Percentiles rank a stretch among this genome's conserved stretches.
These are phyloP conservation scores for Fusarium abutilonis DNA, from an alignment of 2,329 filamentous ascomycete genomes.

Conservation along the genomic window DNA sequence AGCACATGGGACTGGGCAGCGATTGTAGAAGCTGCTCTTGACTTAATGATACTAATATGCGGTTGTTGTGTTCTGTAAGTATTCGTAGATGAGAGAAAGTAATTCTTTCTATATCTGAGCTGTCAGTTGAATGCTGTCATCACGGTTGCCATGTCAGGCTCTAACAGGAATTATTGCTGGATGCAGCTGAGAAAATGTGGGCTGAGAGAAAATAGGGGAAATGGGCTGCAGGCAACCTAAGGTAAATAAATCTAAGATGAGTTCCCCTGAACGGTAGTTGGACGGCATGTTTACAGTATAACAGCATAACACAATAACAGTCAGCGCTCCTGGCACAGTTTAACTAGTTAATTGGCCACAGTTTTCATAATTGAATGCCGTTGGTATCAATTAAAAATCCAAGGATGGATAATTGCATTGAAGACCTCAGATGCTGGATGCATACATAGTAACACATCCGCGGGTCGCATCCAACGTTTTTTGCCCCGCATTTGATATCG, in stretches of 20 bases:
- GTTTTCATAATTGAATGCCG: too few species aligned
- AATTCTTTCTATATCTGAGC: neutral
- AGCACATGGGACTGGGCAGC: neutral
- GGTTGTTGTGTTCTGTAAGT: too few species aligned
- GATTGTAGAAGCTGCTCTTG: neutral
- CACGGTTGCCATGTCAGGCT: neutral
- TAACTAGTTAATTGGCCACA: too few species aligned
- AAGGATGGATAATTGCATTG: too few species aligned
- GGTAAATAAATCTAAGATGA: constrained; percentile 15
- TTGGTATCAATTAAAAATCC: too few species aligned
- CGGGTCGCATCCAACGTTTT: too few species aligned
- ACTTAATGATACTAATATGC: neutral
- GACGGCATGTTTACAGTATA: neutral
- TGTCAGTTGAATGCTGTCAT: neutral
- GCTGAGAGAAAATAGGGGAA: constrained; percentile 42
- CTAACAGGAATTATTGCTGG: constrained; percentile 49
- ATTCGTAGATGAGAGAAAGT: rapidly evolving
- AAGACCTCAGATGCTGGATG: too few species aligned
- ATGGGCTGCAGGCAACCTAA: constrained; percentile 40
- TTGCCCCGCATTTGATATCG: too few species aligned
- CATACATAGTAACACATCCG: too few species aligned
- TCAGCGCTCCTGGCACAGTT: too few species aligned
- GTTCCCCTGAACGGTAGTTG: constrained; percentile 25
- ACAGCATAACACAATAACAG: too few species aligned
- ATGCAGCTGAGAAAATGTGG: constrained; percentile 41